Percentiles rank a stretch among this genome's conserved stretches.
Evolutionary conservation across 2,329 filamentous ascomycete genomes (phyloP).

Genomic region (Fusarium foetens): DNA sequence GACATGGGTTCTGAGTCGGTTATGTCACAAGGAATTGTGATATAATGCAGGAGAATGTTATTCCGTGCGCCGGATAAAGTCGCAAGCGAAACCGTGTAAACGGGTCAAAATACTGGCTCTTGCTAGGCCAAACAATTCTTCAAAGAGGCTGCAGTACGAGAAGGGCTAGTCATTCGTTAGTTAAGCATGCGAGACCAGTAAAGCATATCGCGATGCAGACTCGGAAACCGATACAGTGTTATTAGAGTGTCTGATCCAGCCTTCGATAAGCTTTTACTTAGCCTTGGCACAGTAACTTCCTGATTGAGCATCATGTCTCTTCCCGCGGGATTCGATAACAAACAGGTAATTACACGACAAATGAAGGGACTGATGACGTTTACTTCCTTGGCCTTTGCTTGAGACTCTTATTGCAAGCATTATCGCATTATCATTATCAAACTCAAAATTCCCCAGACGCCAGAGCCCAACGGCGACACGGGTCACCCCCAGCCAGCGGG

Average conservation of each 20-base stretch:
- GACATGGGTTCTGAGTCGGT: slow-evolving; percentile 21
- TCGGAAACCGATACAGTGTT: not conserved
- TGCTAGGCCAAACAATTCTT: not conserved
- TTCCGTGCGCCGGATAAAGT: slow-evolving; percentile 13
- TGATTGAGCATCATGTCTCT: not conserved
- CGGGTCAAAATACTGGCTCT: not conserved
- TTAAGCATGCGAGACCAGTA: not conserved
- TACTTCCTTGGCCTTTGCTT: not conserved
- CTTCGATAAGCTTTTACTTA: slow-evolving; percentile 21
- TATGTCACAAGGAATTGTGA: slow-evolving; percentile 1
- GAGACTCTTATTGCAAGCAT: slow-evolving; percentile 20
- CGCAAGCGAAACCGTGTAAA: slow-evolving; percentile 14
- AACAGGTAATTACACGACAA: slow-evolving; percentile 6
- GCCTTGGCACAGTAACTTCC: not conserved
- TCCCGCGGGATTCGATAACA: not conserved
- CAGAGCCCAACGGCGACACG: not conserved
- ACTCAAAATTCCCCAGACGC: slow-evolving; percentile 3
- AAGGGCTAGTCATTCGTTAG: slow-evolving; percentile 1
- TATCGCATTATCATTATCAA: slow-evolving; percentile 23
- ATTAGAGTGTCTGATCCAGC: slow-evolving; percentile 1
- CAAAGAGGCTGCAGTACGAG: not conserved
- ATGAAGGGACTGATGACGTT: slow-evolving; percentile 15
- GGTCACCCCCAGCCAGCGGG: not conserved
- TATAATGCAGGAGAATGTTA: not conserved
- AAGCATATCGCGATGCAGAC: slow-evolving; percentile 1